These are phyloP conservation scores for Madurella fahalii DNA, from an alignment of 2,329 filamentous ascomycete species.

Conservation along the genomic window DNA sequence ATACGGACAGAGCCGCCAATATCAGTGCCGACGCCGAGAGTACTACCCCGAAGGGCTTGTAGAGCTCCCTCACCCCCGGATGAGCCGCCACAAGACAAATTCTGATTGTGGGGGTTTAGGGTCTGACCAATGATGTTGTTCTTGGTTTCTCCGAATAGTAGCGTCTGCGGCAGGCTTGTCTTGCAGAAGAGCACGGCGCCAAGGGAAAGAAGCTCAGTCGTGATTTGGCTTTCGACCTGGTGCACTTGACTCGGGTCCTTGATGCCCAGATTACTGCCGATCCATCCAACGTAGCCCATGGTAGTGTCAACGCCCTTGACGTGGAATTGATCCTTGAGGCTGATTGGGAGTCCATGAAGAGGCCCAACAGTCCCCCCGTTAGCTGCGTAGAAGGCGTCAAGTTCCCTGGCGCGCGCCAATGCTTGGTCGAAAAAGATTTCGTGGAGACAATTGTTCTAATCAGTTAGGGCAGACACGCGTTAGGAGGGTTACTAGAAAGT, in stretches of 20 bases:
- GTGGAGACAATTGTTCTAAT: conserved; percentile 41
- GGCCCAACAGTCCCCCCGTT: conserved; percentile 48
- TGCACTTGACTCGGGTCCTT: conserved; percentile 16
- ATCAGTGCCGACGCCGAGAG: conserved; percentile 36
- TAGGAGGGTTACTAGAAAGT: background rate
- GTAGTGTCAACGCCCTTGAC: conserved; percentile 44
- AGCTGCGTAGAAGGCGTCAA: conserved; percentile 43
- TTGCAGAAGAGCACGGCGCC: conserved; percentile 31
- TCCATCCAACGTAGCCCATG: conserved; percentile 35
- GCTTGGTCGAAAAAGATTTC: conserved; percentile 51
- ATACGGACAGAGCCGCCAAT: conserved; percentile 33
- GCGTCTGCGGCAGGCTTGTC: conserved; percentile 29
- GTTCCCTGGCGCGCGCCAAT: conserved; percentile 41
- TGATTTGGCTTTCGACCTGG: conserved; percentile 27
- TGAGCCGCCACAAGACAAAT: conserved; percentile 33
- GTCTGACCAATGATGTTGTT: conserved; percentile 36
- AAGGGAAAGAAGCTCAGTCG: conserved; percentile 28
- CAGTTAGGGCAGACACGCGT: background rate
- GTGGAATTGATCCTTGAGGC: conserved; percentile 44
- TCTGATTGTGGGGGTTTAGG: conserved; percentile 33
- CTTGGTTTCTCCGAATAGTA: conserved; percentile 29
- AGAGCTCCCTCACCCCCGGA: conserved; percentile 38
- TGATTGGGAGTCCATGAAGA: conserved; percentile 59
- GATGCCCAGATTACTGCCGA: conserved; percentile 25
- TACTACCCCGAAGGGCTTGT: conserved; percentile 31